phyloP scores from a whole-genome alignment of 495 filamentous ascomycete genomes.

The Aspergillus cristatus region DNA sequence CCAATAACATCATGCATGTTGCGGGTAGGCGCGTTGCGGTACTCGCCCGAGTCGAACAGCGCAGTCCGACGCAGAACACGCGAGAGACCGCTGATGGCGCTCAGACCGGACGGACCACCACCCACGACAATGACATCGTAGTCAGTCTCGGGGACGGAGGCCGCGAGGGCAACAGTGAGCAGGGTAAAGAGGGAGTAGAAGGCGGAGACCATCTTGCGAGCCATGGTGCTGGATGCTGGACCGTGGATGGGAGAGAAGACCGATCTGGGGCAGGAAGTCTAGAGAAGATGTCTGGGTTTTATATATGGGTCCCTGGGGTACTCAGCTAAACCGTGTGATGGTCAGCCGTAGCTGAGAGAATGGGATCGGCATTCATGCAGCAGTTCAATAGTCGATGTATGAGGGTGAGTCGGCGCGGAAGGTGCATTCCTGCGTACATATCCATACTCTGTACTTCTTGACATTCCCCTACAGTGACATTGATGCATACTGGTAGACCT shows the following conservation, averaged over 20 bases:
- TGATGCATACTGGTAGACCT: too few relatives aligned
- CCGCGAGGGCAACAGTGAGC: constrained; percentile 8
- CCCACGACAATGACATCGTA: constrained; percentile 32
- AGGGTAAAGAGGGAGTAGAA: constrained; percentile 9
- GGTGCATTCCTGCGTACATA: too few relatives aligned
- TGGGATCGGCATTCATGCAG: too few relatives aligned
- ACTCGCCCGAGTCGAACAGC: constrained; percentile 46
- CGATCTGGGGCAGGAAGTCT: not conserved
- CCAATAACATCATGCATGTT: constrained; percentile 53
- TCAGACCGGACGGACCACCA: constrained; percentile 31
- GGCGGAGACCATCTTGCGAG: constrained; percentile 3
- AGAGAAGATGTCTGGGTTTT: too few relatives aligned
- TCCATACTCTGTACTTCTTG: too few relatives aligned
- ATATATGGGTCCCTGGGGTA: too few relatives aligned
- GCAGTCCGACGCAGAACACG: constrained; percentile 43
- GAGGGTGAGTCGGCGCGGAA: too few relatives aligned
- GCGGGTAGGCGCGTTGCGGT: constrained; percentile 45
- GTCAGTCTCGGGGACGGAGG: constrained; percentile 8
- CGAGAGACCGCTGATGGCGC: constrained; percentile 43
- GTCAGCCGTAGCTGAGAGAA: too few relatives aligned
- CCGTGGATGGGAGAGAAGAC: not conserved
- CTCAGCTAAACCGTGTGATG: too few relatives aligned
- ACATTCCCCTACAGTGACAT: too few relatives aligned
- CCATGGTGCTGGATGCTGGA: constrained; percentile 3
- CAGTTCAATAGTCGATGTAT: too few relatives aligned